Percentiles rank a stretch among this genome's conserved stretches.
These are phyloP conservation scores for Colletotrichum sansevieriae DNA, from an alignment of 2,329 filamentous ascomycete species.

Conservation along the genomic window DNA sequence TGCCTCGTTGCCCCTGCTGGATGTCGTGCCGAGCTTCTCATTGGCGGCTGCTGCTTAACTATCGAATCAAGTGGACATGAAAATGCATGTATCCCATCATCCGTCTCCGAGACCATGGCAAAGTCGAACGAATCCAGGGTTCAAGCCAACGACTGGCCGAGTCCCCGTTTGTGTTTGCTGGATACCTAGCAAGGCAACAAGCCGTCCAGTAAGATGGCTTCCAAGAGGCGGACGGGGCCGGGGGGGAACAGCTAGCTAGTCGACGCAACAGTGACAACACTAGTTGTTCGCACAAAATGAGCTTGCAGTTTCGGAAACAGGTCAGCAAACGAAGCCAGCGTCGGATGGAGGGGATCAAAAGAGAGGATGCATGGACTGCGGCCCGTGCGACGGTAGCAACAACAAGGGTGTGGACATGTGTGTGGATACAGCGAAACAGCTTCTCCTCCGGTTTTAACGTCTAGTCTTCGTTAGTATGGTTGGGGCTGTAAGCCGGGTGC, in stretches of 20 bases:
- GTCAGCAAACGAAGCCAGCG: conserved; percentile 25
- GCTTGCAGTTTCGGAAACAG: conserved; percentile 21
- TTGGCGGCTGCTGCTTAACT: background rate
- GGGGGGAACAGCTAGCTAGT: background rate
- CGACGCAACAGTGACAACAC: conserved; percentile 6
- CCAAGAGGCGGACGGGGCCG: background rate
- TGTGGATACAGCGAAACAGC: conserved; percentile 23
- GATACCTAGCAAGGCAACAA: conserved; percentile 8
- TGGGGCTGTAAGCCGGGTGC: conserved; percentile 9
- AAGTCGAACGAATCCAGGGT: conserved; percentile 6
- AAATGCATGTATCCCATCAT: background rate
- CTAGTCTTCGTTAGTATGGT: conserved; percentile 16
- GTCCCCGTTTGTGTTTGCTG: conserved; percentile 19
- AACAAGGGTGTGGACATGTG: conserved; percentile 14
- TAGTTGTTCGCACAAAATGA: conserved; percentile 36
- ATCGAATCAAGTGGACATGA: background rate
- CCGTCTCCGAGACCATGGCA: conserved; percentile 7
- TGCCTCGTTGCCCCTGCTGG: background rate
- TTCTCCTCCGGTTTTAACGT: conserved; percentile 12
- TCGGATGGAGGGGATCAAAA: conserved; percentile 2
- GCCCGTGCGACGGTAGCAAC: conserved; percentile 38
- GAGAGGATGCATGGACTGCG: conserved; percentile 26
- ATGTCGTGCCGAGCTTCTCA: background rate
- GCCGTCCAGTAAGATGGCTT: background rate
- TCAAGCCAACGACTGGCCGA: conserved; percentile 4